Percentiles rank a stretch among this genome's conserved stretches.
Conservation (phyloP, 371 early-diverging fungal genomes). For the Zopfochytrium polystomum region DNA sequence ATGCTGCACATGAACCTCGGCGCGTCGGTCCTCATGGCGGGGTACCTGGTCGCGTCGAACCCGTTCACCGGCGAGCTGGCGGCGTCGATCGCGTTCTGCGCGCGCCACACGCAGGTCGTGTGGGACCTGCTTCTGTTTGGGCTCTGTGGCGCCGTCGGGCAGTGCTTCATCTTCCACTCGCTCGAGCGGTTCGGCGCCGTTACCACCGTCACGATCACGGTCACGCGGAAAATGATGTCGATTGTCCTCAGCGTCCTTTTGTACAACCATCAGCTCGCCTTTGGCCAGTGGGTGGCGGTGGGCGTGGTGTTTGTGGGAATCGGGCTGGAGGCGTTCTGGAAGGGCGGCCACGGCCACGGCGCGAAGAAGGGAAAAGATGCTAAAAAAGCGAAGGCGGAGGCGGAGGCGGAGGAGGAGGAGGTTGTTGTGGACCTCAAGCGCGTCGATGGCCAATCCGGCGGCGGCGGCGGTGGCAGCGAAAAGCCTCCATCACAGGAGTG, state of each 20-base stretch:
- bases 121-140: constrained; percentile 83
- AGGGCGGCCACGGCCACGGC: background rate
- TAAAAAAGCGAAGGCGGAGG: no score
- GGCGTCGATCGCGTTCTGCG: constrained; percentile 75
- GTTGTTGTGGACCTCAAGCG: no score
- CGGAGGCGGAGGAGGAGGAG: no score
- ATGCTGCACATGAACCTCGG: constrained; percentile 96
- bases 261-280: constrained; percentile 73
- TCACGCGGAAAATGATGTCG: constrained; percentile 94
- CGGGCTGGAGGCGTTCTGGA: constrained; percentile 37
- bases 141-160: constrained; percentile 92
- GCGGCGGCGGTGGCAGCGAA: no score
- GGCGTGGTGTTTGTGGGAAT: constrained; percentile 79
- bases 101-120: constrained; percentile 71
- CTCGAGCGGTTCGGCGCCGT: constrained; percentile 90
- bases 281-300: constrained; percentile 86
- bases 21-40: constrained; percentile 64
- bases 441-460: no score
- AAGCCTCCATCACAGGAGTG: no score
- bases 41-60: constrained; percentile 73
- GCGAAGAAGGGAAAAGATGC: no score
- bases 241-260: constrained; percentile 88
- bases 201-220: constrained; percentile 87
- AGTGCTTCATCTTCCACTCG: constrained; percentile 95
- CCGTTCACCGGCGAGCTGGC: constrained; percentile 61